A percentile compares a stretch with the other conserved stretches of the same genome.
Conservation (phyloP, 2,329 filamentous ascomycete genomes). For the Epichloe gansuensis region DNA sequence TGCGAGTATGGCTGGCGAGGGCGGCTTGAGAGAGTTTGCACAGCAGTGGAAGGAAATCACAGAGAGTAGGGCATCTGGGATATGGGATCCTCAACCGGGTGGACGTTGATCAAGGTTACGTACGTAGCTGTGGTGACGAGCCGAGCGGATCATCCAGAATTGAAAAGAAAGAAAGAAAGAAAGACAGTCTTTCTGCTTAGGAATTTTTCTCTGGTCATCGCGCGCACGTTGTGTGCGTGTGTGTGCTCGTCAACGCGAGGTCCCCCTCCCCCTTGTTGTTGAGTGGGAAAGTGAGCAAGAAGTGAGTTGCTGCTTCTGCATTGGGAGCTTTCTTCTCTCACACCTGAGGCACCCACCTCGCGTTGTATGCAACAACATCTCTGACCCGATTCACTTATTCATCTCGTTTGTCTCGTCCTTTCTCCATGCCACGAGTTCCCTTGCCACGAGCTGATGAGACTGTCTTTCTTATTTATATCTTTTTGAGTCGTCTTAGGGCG, state of each 20-base stretch:
- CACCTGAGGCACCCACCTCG: slow-evolving; percentile 7
- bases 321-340: neutral
- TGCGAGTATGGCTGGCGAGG: slow-evolving; percentile 54
- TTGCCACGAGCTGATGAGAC: neutral
- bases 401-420: neutral
- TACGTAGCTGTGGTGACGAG: neutral
- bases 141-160: neutral
- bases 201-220: too few species aligned
- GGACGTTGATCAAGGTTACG: neutral
- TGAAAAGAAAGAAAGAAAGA: slow-evolving; percentile 1
- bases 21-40: slow-evolving; percentile 70
- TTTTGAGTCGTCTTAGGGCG: neutral
- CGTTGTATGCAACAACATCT: neutral
- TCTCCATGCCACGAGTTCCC: neutral
- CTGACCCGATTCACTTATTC: neutral
- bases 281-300: slow-evolving; percentile 5
- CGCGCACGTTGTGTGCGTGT: neutral
- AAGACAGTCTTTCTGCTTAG: neutral
- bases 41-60: slow-evolving; percentile 57
- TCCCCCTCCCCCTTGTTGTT: neutral
- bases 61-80: slow-evolving; percentile 26
- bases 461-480: neutral
- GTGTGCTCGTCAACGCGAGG: neutral
- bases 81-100: slow-evolving; percentile 25
- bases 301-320: slow-evolving; percentile 7